Evolutionary conservation across 108 stramenopile species (phyloP).

Genomic region (Schizochytrium sp.): DNA sequence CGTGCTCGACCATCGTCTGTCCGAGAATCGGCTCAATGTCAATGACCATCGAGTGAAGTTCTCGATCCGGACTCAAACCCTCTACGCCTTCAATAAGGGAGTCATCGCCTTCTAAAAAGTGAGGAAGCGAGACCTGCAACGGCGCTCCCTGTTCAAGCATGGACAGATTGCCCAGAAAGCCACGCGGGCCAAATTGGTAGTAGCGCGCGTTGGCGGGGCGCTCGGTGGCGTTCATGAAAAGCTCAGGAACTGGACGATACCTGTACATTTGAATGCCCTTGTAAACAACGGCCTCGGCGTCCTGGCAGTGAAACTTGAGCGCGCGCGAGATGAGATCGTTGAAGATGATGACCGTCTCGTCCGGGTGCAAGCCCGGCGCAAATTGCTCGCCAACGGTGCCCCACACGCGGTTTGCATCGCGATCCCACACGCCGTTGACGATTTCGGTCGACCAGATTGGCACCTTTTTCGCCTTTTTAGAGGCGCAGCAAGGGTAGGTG

Average conservation of each 20-base stretch:
- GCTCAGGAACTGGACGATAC: background rate
- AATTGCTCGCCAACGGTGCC: background rate
- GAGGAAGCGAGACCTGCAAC: background rate
- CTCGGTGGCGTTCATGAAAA: background rate
- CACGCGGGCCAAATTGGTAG: background rate
- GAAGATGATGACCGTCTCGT: background rate
- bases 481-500: background rate
- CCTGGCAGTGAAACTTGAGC: background rate
- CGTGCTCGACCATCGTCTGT: slow-evolving; percentile 12
- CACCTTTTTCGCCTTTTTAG: background rate
- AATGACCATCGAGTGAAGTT: background rate
- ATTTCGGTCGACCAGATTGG: background rate
- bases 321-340: slow-evolving; percentile 2
- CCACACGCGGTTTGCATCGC: background rate
- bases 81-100: background rate
- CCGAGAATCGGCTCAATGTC: background rate
- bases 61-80: background rate
- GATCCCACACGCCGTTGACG: background rate
- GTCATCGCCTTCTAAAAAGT: background rate
- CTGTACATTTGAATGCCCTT: background rate
- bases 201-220: background rate
- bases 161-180: background rate
- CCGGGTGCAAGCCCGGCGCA: background rate
- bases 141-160: background rate
- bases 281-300: background rate